Percentiles rank a stretch among this genome's conserved stretches.
These are phyloP conservation scores for Rhodosorus marinus DNA, from an alignment of 23 red algal genomes.

Conservation along the genomic window DNA sequence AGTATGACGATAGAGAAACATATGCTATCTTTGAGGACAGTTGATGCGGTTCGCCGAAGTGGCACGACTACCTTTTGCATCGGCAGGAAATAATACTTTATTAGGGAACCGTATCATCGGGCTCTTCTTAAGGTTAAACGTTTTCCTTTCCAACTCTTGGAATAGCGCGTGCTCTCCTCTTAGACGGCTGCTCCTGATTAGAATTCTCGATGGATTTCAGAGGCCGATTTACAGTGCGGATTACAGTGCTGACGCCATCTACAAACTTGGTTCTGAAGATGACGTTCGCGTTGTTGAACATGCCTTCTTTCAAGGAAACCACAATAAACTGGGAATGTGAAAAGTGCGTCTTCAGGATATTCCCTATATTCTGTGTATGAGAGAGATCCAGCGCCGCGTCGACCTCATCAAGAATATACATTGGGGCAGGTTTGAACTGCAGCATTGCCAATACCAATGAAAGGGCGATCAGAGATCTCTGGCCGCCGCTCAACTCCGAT, in stretches of 20 bases:
- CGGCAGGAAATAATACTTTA: too few species aligned
- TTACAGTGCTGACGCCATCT: conserved; percentile 74
- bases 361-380: conserved; percentile 97
- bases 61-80: too few species aligned
- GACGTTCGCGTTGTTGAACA: conserved; percentile 95
- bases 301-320: conserved; percentile 85
- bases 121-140: too few species aligned
- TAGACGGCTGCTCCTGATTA: too few species aligned
- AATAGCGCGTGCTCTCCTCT: too few species aligned
- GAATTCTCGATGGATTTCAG: too few species aligned
- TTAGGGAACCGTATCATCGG: too few species aligned
- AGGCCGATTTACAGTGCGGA: conserved; percentile 40
- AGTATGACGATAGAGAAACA: too few species aligned
- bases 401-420: conserved; percentile 97
- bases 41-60: too few species aligned
- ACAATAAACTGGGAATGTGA: conserved; percentile 82
- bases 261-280: conserved; percentile 90
- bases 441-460: conserved; percentile 88
- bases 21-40: too few species aligned
- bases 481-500: conserved; percentile 84
- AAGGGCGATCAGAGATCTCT: conserved; percentile 80
- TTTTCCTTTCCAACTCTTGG: too few species aligned
- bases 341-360: conserved; percentile 74
- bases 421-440: conserved; percentile 90
- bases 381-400: conserved; percentile 92